These are phyloP conservation scores for Wickerhamomyces sp. DNA, from an alignment of 1,139 yeast genomes.

Conservation along the genomic window DNA sequence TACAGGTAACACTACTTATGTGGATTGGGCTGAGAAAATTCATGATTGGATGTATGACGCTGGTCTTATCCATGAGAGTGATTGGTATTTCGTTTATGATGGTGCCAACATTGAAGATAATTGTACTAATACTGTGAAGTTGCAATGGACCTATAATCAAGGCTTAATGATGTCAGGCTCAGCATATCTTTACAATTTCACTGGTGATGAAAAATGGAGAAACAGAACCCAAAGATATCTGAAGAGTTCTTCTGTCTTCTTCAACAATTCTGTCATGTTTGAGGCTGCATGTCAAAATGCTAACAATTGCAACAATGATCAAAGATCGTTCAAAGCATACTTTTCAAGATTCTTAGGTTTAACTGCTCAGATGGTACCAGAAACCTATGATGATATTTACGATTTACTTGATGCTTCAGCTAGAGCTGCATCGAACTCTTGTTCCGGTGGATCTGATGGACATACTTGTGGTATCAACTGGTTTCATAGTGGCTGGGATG, in stretches of 20 bases:
- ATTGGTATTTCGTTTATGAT: slow-evolving; percentile 59
- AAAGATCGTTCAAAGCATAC: slow-evolving; percentile 84
- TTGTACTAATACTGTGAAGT: slow-evolving; percentile 55
- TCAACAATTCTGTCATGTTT: slow-evolving; percentile 56
- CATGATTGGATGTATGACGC: slow-evolving; percentile 79
- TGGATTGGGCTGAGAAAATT: slow-evolving; percentile 73
- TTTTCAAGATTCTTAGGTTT: slow-evolving; percentile 71
- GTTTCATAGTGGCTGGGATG: slow-evolving; percentile 72
- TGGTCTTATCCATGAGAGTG: slow-evolving; percentile 46
- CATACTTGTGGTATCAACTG: slow-evolving; percentile 89
- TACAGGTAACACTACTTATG: slow-evolving; percentile 69
- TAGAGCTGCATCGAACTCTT: slow-evolving; percentile 71
- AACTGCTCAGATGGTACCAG: slow-evolving; percentile 71
- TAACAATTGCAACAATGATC: slow-evolving; percentile 75
- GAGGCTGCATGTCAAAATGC: slow-evolving; percentile 79
- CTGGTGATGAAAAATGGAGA: slow-evolving; percentile 66
- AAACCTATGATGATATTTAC: slow-evolving; percentile 49
- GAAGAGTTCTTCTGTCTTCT: slow-evolving; percentile 55
- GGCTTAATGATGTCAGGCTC: slow-evolving; percentile 78
- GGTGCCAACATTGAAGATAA: slow-evolving; percentile 66
- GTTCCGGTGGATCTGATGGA: slow-evolving; percentile 84
- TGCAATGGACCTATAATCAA: slow-evolving; percentile 86
- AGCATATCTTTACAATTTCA: slow-evolving; percentile 76
- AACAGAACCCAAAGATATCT: slow-evolving; percentile 51
- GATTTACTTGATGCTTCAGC: slow-evolving; percentile 59